Conservation (phyloP, 2,329 filamentous ascomycete species). For the Calonectria pauciramosa region DNA sequence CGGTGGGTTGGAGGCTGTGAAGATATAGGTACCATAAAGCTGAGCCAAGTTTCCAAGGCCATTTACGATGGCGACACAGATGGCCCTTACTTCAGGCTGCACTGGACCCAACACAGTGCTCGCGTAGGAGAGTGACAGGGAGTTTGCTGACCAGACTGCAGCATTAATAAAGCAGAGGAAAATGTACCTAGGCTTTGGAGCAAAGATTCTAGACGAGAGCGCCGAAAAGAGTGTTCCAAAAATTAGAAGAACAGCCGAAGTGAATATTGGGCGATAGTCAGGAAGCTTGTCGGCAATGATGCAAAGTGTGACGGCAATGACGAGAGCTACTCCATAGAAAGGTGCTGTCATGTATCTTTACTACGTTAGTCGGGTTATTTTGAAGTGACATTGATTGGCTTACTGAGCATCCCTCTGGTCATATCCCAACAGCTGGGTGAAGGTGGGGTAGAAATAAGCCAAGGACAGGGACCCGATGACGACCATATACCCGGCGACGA, state of each 20-base stretch:
- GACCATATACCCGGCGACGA: not conserved
- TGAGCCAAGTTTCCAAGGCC: not conserved
- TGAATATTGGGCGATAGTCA: not conserved
- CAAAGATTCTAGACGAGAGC: not conserved
- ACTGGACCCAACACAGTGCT: not conserved
- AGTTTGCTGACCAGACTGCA: not conserved
- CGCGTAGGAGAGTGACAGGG: not conserved
- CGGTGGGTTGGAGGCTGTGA: not conserved
- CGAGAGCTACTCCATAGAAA: not conserved
- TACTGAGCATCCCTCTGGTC: not conserved
- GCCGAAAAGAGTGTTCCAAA: not conserved
- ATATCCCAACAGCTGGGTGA: not conserved
- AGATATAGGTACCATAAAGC: not conserved
- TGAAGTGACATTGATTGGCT: not conserved
- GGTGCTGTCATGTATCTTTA: not conserved
- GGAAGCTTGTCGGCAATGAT: not conserved
- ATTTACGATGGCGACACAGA: not conserved
- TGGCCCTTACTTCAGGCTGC: not conserved
- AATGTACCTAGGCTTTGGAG: not conserved
- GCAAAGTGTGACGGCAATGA: not conserved
- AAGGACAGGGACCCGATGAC: not conserved
- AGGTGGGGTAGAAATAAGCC: not conserved
- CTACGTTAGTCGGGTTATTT: not conserved
- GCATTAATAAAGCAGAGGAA: not conserved
- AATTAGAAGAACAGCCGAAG: not conserved